Evolutionary conservation across 371 early-diverging fungal genomes (phyloP).

Genomic region (Aphelidium insulamus): DNA sequence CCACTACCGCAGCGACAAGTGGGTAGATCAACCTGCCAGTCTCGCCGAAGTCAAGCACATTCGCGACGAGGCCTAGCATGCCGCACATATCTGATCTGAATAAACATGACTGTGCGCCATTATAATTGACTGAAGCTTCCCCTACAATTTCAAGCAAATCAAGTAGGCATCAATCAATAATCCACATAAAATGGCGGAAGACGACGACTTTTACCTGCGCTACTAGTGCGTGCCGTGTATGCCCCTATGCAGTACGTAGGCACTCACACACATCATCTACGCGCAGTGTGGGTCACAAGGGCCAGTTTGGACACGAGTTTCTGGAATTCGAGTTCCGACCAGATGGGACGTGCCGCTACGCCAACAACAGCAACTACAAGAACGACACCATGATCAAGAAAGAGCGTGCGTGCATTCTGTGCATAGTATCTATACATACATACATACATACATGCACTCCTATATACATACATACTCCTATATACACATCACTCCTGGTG

Average conservation of each 20-base stretch:
- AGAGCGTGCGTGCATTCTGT: constrained; percentile 30
- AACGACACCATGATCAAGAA: constrained; percentile 88
- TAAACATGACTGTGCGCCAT: too few species aligned
- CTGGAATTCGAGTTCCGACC: constrained; percentile 85
- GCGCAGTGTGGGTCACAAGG: constrained; percentile 70
- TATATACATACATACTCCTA: too few species aligned
- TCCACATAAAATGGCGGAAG: constrained; percentile 8
- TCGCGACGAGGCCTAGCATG: too few species aligned
- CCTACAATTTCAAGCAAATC: too few species aligned
- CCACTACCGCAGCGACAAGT: constrained; percentile 50
- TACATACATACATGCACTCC: too few species aligned
- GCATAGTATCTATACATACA: constrained; percentile 1
- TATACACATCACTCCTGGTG: background rate
- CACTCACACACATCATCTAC: constrained; percentile 1
- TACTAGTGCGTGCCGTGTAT: constrained; percentile 40
- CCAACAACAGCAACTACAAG: constrained; percentile 94
- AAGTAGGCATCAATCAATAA: too few species aligned
- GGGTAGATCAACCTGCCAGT: too few species aligned
- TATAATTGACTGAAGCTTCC: too few species aligned
- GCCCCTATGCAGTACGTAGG: background rate
- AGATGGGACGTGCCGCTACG: constrained; percentile 77
- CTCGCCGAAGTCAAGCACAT: too few species aligned
- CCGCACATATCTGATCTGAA: too few species aligned
- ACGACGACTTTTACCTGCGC: constrained; percentile 54
- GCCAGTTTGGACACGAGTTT: constrained; percentile 93